Base-by-base conservation (phyloP, 2,329 filamentous ascomycete genomes). In the Colletotrichum filicis region DNA sequence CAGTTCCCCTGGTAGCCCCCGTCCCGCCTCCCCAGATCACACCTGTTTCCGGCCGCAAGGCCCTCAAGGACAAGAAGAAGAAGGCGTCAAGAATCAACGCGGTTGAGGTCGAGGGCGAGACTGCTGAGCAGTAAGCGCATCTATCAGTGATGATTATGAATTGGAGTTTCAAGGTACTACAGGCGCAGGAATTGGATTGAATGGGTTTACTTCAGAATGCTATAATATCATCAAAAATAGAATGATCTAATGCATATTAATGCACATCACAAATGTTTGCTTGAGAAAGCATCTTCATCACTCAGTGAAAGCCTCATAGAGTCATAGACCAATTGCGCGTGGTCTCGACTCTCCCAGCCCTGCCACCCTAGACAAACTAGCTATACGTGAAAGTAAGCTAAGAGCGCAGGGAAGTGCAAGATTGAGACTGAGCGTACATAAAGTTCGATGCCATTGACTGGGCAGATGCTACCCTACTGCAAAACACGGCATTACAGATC, bases 101-200 rank as follows among this genome's bases (percentile, higher is more conserved):
- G 11, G 5, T 28, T 19, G 26, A 30, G 24, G 11, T 12, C 14
- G 11, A 24, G 52, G n/a, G 2, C 12, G 52, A 57, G 52, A 32
- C 30, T n/a, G 57, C 19, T 12, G 37, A 58, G 52, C 46, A 68
- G 53, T 59, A 59, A 68, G 19, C 30, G 19, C 11, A 57, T 56
- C 26, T 42, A n/a, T 14, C 6, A 19, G 19, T 49, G 24, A n/a
- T 26, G 28, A 63, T 60, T 46, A 19, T 59, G 70, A 63, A 49
- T 71, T 32, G 66, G 70, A 46, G 66, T 73, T 73, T 49, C 42
- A 49, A 69, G 42, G 66, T 55, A 64, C 66, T 24, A 69, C 19
- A 32, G 42, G 53, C 55, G 66, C 22, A 35, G 26, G 53, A 60
- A 28, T 28, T 11, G 59, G 11, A 53, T 28, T 4, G 55, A 22